A percentile compares a stretch with the other conserved stretches of the same genome.
Evolutionary conservation across 495 filamentous ascomycete genomes (phyloP).

Genomic region (Xylaria acuta): DNA sequence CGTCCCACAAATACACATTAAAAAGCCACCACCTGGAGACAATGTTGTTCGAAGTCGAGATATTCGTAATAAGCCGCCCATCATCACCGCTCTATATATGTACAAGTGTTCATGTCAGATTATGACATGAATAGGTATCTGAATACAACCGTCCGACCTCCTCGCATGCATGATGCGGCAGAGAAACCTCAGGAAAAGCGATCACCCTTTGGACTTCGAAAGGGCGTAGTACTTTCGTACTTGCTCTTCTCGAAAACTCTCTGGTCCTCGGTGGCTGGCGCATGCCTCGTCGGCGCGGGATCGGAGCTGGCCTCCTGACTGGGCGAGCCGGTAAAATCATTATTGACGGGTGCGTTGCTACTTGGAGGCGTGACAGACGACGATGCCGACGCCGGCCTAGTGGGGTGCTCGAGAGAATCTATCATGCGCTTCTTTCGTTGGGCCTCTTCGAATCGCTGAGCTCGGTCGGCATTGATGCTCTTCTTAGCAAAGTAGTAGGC

Average conservation of each 20-base stretch:
- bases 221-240: conserved; percentile 79
- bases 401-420: conserved; percentile 63
- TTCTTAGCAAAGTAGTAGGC: conserved; percentile 97
- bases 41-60: conserved; percentile 8
- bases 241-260: conserved; percentile 82
- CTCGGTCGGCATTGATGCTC: conserved; percentile 88
- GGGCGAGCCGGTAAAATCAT: conserved; percentile 73
- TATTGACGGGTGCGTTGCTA: conserved; percentile 2
- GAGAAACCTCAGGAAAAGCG: conserved; percentile 63
- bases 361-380: conserved; percentile 36
- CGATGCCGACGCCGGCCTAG: conserved; percentile 43
- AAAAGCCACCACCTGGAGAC: neutral
- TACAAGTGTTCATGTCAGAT: neutral
- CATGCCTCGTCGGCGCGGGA: conserved; percentile 86
- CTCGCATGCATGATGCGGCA: neutral
- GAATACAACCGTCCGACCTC: conserved; percentile 13
- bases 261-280: conserved; percentile 73
- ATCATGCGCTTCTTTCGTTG: conserved; percentile 67
- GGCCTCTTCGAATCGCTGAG: conserved; percentile 70
- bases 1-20: neutral
- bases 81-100: conserved; percentile 10
- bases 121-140: neutral
- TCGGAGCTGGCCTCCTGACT: conserved; percentile 79
- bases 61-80: conserved; percentile 11
- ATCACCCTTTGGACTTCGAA: conserved; percentile 77